A percentile compares a stretch with the other conserved stretches of the same genome.
These are phyloP conservation scores for Aspergillus sp. DNA, from an alignment of 2,329 filamentous ascomycete genomes.

Conservation along the genomic window DNA sequence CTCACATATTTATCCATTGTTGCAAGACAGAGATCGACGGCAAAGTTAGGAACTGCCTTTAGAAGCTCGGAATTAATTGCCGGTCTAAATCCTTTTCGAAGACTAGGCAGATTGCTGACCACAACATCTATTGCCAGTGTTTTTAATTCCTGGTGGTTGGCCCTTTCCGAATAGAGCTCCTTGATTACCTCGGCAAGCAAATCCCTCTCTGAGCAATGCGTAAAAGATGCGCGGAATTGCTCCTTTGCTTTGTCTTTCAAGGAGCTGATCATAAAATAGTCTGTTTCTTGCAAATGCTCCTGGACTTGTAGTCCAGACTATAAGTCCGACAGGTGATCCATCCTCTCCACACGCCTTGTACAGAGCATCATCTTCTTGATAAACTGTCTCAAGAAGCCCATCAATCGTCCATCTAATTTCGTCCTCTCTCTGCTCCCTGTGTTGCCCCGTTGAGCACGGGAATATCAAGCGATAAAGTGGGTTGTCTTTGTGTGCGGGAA, in stretches of 20 bases:
- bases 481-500: background rate
- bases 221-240: too few species aligned
- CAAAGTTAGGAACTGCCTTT: background rate
- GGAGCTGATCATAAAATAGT: too few species aligned
- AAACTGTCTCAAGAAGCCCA: conserved; percentile 1
- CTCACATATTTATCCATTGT: background rate
- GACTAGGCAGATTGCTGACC: too few species aligned
- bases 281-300: background rate
- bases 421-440: background rate
- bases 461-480: conserved; percentile 5
- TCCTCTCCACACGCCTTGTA: conserved; percentile 10
- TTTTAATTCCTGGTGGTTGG: too few species aligned
- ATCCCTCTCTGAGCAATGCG: too few species aligned
- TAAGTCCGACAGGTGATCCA: conserved; percentile 3
- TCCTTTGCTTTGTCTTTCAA: too few species aligned
- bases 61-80: background rate
- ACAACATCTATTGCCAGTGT: too few species aligned
- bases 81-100: background rate
- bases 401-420: conserved; percentile 1
- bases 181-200: too few species aligned
- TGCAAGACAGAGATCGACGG: background rate
- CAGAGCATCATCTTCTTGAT: conserved; percentile 7
- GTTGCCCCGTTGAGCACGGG: background rate
- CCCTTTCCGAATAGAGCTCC: too few species aligned
- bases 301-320: conserved; percentile 3